These are phyloP conservation scores for Lentinus brumalis DNA, from an alignment of 768 basidiomycete genomes.

Conservation along the genomic window DNA sequence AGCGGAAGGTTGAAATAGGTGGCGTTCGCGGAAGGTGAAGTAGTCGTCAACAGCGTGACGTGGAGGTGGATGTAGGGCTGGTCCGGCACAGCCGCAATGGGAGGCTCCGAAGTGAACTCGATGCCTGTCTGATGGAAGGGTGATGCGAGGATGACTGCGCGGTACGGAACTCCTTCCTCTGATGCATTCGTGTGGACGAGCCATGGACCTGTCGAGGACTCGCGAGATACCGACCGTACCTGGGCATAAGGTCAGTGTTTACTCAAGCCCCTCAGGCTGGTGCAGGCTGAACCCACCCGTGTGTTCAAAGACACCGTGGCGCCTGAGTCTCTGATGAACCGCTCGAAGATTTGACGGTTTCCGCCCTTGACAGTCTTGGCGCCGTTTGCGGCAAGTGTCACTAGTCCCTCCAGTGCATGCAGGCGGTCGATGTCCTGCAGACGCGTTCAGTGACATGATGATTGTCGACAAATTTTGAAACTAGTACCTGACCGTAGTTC, in stretches of 20 bases:
- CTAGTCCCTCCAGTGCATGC: slow-evolving; percentile 74
- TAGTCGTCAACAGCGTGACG: slow-evolving; percentile 86
- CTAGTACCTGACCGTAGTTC: slow-evolving; percentile 74
- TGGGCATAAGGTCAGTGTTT: slow-evolving; percentile 22
- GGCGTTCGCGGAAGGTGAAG: slow-evolving; percentile 57
- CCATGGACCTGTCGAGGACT: slow-evolving; percentile 50
- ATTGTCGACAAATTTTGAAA: background rate
- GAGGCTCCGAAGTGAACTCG: slow-evolving; percentile 45
- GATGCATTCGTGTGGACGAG: slow-evolving; percentile 48
- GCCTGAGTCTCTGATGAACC: slow-evolving; percentile 69
- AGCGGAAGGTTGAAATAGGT: slow-evolving; percentile 66
- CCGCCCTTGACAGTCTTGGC: slow-evolving; percentile 74
- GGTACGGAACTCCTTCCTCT: slow-evolving; percentile 42
- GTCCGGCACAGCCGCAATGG: slow-evolving; percentile 56
- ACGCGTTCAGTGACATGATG: background rate
- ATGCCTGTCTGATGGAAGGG: slow-evolving; percentile 77
- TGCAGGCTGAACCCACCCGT: slow-evolving; percentile 42
- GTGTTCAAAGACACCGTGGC: slow-evolving; percentile 75
- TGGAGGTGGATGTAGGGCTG: slow-evolving; percentile 85
- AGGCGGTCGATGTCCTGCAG: slow-evolving; percentile 64
- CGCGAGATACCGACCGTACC: slow-evolving; percentile 54
- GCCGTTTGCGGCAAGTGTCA: slow-evolving; percentile 70
- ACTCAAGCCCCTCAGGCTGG: background rate
- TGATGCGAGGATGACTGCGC: slow-evolving; percentile 81
- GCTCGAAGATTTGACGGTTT: slow-evolving; percentile 83